A percentile compares a stretch with the other conserved stretches of the same genome.
Conservation (phyloP, 768 basidiomycete genomes). For the Phylloporus scabripes region DNA sequence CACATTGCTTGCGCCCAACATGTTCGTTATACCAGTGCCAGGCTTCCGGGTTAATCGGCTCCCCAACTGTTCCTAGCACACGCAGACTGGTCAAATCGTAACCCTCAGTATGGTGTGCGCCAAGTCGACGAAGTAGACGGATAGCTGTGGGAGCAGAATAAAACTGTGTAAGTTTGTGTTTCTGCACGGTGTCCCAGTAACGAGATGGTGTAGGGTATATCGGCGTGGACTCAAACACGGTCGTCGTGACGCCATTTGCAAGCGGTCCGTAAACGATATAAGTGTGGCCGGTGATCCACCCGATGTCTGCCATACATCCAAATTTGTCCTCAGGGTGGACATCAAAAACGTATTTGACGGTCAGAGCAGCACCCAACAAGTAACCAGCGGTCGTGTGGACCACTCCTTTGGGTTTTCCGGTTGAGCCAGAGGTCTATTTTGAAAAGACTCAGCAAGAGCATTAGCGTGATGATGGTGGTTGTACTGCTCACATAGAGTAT, state of each 20-base stretch:
- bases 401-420: constrained; percentile 96
- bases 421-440: constrained; percentile 82
- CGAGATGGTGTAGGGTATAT: constrained; percentile 94
- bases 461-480: not conserved
- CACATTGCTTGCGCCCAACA: constrained; percentile 82
- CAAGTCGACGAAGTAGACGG: constrained; percentile 80
- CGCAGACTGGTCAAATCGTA: constrained; percentile 80
- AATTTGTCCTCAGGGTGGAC: constrained; percentile 94
- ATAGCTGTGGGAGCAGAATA: constrained; percentile 96
- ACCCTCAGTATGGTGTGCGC: constrained; percentile 76
- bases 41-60: constrained; percentile 98
- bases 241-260: constrained; percentile 75
- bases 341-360: constrained; percentile 97
- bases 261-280: constrained; percentile 97
- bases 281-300: constrained; percentile 98
- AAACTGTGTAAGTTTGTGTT: constrained; percentile 92
- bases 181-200: constrained; percentile 95
- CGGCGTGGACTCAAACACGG: constrained; percentile 94
- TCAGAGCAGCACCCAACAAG: constrained; percentile 84
- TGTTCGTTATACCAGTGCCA: constrained; percentile 99
- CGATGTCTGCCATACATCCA: constrained; percentile 97
- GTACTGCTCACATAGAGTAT: constrained; percentile 84
- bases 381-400: constrained; percentile 89
- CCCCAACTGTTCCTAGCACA: constrained; percentile 89
- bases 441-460: constrained; percentile 4